These are phyloP conservation scores for Trypanosoma conorhini DNA, from an alignment of 208 protist genomes.

Conservation along the genomic window DNA sequence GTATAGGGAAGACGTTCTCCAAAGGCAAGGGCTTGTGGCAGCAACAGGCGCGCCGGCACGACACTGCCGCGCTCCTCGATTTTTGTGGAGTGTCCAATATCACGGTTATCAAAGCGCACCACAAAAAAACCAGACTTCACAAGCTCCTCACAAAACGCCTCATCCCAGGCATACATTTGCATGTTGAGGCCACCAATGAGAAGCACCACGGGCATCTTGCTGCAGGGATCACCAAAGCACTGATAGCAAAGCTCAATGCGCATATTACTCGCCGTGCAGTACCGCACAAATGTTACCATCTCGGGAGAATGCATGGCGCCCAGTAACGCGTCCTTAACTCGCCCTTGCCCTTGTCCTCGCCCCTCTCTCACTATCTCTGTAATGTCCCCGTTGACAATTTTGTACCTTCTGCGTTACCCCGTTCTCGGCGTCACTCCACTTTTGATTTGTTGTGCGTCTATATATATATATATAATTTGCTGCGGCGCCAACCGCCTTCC, in stretches of 20 bases:
- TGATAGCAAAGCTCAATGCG: conserved; percentile 77
- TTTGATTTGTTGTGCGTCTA: background rate
- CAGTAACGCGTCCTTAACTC: background rate
- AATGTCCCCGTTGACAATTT: background rate
- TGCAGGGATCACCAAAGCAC: conserved; percentile 59
- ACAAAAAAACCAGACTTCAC: conserved; percentile 70
- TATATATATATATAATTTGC: background rate
- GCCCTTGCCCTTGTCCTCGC: background rate
- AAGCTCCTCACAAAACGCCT: conserved; percentile 71
- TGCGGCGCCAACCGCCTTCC: background rate
- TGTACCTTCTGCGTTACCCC: background rate
- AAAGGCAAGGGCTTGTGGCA: conserved; percentile 45
- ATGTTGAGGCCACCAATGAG: conserved; percentile 82
- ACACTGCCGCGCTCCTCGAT: conserved; percentile 48
- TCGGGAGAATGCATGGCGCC: conserved; percentile 35
- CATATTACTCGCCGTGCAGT: conserved; percentile 46
- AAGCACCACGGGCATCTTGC: conserved; percentile 37
- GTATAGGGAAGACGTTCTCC: conserved; percentile 75
- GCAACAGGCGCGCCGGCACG: conserved; percentile 46
- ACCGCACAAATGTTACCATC: conserved; percentile 58
- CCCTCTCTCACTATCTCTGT: background rate
- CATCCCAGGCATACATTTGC: conserved; percentile 78
- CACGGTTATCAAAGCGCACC: conserved; percentile 78
- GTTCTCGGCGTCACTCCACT: background rate
- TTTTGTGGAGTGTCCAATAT: conserved; percentile 80